Percentiles rank a stretch among this genome's conserved stretches.
Evolutionary conservation across 1,284 basidiomycete genomes (phyloP).

Genomic region (Cutaneotrichosporon sp.): DNA sequence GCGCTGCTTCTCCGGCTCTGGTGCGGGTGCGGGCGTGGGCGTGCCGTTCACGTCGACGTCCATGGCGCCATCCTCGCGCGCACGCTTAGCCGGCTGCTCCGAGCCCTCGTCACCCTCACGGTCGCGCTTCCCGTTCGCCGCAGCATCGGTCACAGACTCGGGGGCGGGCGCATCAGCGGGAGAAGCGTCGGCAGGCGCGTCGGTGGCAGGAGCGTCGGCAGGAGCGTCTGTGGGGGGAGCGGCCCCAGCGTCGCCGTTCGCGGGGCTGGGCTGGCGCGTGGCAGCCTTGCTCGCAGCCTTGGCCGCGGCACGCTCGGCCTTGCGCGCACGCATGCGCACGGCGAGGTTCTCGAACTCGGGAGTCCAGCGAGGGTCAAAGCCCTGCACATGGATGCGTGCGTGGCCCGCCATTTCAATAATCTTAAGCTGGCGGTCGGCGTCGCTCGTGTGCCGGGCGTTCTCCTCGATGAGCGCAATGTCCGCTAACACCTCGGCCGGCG

Average conservation of each 20-base stretch:
- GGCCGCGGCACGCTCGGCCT: constrained; percentile 57
- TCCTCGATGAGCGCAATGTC: constrained; percentile 87
- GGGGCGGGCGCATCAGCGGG: too few species aligned
- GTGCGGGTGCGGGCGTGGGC: neutral
- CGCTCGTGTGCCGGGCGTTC: constrained; percentile 73
- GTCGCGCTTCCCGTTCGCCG: constrained; percentile 30
- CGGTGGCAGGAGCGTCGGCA: neutral
- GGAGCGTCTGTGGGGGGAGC: too few species aligned
- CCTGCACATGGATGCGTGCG: constrained; percentile 76
- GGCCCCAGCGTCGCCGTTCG: constrained; percentile 12
- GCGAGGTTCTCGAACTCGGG: constrained; percentile 89
- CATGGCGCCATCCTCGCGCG: constrained; percentile 62
- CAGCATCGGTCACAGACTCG: neutral
- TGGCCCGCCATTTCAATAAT: constrained; percentile 89
- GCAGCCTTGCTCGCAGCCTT: constrained; percentile 78
- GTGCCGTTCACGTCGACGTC: constrained; percentile 39
- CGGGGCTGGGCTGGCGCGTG: constrained; percentile 49
- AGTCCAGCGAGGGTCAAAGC: constrained; percentile 80
- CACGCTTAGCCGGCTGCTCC: constrained; percentile 61
- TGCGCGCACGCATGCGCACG: constrained; percentile 70
- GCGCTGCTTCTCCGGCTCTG: neutral
- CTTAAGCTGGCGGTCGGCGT: constrained; percentile 73
- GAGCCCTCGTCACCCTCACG: constrained; percentile 35
- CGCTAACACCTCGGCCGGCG: constrained; percentile 80
- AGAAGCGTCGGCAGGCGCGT: constrained; percentile 19